Base-by-base conservation (phyloP, 2,329 filamentous ascomycete genomes). In the Colletotrichum abscissum region DNA sequence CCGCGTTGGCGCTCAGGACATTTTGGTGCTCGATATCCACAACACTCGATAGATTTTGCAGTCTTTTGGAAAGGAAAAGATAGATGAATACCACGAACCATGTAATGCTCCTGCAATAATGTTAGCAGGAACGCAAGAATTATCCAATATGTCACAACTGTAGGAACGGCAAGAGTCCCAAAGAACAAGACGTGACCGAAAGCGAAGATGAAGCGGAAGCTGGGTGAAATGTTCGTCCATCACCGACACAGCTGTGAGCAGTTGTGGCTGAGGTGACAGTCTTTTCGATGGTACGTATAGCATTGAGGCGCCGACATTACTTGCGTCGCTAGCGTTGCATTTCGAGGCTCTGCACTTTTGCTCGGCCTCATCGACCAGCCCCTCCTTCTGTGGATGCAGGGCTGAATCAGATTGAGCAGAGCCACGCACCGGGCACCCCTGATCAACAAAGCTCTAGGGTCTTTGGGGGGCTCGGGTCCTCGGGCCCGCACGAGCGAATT, bases 11-110 rank as follows among this genome's bases (percentile, higher is more conserved):
- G 95, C 95, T 1, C 91, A 91, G 66, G 95, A 98, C 82, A 95
- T 98, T 75, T 82, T 98, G 78, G 94, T 97, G 26, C 87, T 95
- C 67, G 92, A 94, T 81, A 95, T 98, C 79, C 93, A 94, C 81
- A 98, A 98, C 84, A 92, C 93, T 68, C 86, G 92, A 78, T 86
- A 78, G 69, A 72, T 30, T 71, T 22, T 49, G 49, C 54, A 46
- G n/a, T 38, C 38, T 22, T 30, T 58, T 28, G 46, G 59, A 22
- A 68, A 58, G 22, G 22, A 60, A 70, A 73, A 33, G 26, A 42
- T 63, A 62, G 30, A 66, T 46, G 49, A 72, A 52, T 63, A 66
- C 33, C 56, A 71, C 56, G 49, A 73, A 38, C 66, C 26, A 62
- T 73, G 49, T 66, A 71, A 71, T 70, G 68, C 54, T 38, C 42